Conservation (phyloP, 2,329 filamentous ascomycete genomes). For the Myriosclerotinia curreyana region DNA sequence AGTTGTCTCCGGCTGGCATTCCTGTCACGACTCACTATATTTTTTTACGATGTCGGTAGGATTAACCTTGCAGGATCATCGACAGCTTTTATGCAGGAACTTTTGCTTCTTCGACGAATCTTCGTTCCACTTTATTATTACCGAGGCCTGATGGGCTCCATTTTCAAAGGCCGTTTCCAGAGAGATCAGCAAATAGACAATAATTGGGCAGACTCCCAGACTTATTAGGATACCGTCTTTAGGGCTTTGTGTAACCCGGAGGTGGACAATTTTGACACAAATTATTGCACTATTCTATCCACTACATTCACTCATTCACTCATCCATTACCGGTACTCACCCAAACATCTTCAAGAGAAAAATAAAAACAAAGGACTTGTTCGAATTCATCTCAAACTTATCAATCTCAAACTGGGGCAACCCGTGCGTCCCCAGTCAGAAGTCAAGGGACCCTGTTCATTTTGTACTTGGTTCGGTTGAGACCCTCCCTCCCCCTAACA, state of each 20-base stretch:
- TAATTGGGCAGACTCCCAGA: too few species aligned
- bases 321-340: too few species aligned
- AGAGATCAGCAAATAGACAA: conserved; percentile 11
- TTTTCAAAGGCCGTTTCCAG: conserved; percentile 6
- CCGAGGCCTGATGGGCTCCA: not conserved
- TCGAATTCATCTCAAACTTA: conserved; percentile 5
- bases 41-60: not conserved
- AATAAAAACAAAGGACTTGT: conserved; percentile 5
- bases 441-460: conserved; percentile 8
- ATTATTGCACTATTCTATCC: not conserved
- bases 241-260: conserved; percentile 3
- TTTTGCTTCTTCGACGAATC: too few species aligned
- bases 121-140: conserved; percentile 9
- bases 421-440: conserved; percentile 14
- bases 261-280: not conserved
- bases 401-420: conserved; percentile 16
- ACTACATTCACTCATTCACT: too few species aligned
- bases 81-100: conserved; percentile 18
- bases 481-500: not conserved
- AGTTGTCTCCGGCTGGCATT: not conserved
- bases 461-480: not conserved
- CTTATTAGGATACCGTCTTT: too few species aligned
- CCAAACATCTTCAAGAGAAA: not conserved
- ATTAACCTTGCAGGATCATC: conserved; percentile 15
- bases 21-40: too few species aligned